Base-by-base conservation (phyloP, 2,329 filamentous ascomycete species). In the Venturia pyrina region DNA sequence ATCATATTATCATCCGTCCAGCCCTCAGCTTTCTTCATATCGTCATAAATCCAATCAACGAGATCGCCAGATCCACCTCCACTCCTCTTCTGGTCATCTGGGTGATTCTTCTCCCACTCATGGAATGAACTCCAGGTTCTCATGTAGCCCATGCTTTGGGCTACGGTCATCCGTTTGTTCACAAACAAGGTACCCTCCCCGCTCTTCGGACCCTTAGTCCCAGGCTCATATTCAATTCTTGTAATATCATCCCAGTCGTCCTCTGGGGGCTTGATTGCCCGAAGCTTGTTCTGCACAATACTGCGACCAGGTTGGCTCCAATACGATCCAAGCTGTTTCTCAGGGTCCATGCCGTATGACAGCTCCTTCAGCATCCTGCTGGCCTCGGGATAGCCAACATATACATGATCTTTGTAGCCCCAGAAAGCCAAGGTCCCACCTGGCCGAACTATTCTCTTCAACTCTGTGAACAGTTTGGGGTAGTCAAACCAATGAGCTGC, bases 401-500 rank as follows among this genome's bases (percentile, higher is more conserved):
- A 79, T 43, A 85, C 77, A 70, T 83, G 85, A 73, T 89, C 86
- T 70, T 84, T 85, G 73, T 89, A 89, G 1, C 85, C 85, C 83
- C 83, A 88, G 71, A 87, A 85, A 0, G 85, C 85, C n/a, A 89
- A 70, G 0, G 83, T 84, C 19, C 85, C 86, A 17, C 83, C 83
- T 1, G 74, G 72, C 62, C 81, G 78, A 50, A 87, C 75, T 8
- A 85, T 80, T 15, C 84, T 78, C 11, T 75, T 76, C 66, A 88
- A 72, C 70, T 84, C 81, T 0, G 79, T 79, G 82, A 84, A 89
- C 3, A 82, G 78, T 48, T 76, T 78, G 8, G 68, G 50, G 70
- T 83, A 85, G 72, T 88, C 80, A 72, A 89, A 89, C 86, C 86
- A 89, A 72, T 89, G 87, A 50, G 85, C 85, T 8, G 86, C 81